Evolutionary conservation across 306 rosid species (phyloP).

Genomic region (Albizia julibrissin): DNA sequence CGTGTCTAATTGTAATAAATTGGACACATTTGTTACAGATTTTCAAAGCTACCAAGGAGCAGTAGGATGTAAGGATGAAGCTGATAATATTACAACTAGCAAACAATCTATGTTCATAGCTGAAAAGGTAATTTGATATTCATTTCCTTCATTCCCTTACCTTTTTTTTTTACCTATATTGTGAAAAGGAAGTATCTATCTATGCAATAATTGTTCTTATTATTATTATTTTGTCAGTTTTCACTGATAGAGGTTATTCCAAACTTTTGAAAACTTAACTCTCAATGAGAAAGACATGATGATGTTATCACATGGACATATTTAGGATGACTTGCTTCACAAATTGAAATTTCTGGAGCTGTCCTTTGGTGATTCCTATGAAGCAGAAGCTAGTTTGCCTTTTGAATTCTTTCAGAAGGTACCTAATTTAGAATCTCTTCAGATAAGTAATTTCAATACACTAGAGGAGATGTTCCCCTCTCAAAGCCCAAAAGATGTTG

Average conservation of each 20-base stretch:
- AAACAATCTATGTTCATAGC: not conserved
- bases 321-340: not conserved
- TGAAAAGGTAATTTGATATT: not conserved
- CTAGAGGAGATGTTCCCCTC: not conserved
- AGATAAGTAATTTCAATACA: not conserved
- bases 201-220: not conserved
- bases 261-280: too few relatives aligned
- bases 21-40: not conserved
- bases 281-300: too few relatives aligned
- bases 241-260: too few relatives aligned
- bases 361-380: not conserved
- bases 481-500: not conserved
- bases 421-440: not conserved
- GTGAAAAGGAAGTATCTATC: not conserved
- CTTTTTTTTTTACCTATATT: not conserved
- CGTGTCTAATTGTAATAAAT: not conserved
- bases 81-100: not conserved
- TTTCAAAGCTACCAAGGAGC: not conserved
- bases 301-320: not conserved
- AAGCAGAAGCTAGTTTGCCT: not conserved
- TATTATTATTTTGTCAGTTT: too few relatives aligned
- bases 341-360: not conserved
- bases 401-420: too few relatives aligned
- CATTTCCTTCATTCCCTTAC: not conserved
- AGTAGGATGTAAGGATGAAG: not conserved